Evolutionary conservation across 306 rosid genomes (phyloP), one percentile per base, ranked within the genome.

Genomic region (Calophaca sinica): DNA sequence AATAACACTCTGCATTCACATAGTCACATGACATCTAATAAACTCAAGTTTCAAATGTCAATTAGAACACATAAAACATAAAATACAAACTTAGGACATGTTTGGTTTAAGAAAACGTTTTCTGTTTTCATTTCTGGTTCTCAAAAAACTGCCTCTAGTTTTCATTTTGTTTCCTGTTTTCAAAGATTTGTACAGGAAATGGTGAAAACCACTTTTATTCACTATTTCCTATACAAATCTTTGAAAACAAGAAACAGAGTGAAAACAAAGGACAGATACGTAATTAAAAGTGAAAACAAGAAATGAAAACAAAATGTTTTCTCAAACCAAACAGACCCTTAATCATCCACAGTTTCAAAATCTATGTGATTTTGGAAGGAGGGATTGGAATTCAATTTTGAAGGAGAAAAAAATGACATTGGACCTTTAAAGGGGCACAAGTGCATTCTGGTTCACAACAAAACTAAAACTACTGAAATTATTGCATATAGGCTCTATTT

Each of bases 1-100:
- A 59, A 64, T 12, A 44, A 51, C 14, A 73, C 57, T 44, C 74
- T 49, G 6, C 67, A 66, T 72, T 77, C 79, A 51, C 72, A 31
- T 20, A 72, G 68, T 81, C 59, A 3, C 15, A 35, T 62, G 20
- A 32, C 5, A 6, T 59, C 65, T 29, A 51, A 58, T 57, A 65
- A 71, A 31, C 59, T 20, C 33, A 29, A 20, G 65, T 80, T 49
- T 59, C 52, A 60, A 57, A 59, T 26, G 51, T 58, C 49, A 38
- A 66, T 44, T 63, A 64, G 41, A 32, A 42, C 54, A 63, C 74
- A 15, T 4, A 55, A 42, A 54, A 44, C 67, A 58, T 3, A 29
- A 61, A 62, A 54, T 45, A 15, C 33, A 73, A 35, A 26, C 7
- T 50, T 31, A 20, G 26, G 26, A 1, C 26, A 1, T 20, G 26